phyloP scores from a whole-genome alignment of 495 filamentous ascomycete species.

The Neurospora tetraspora region DNA sequence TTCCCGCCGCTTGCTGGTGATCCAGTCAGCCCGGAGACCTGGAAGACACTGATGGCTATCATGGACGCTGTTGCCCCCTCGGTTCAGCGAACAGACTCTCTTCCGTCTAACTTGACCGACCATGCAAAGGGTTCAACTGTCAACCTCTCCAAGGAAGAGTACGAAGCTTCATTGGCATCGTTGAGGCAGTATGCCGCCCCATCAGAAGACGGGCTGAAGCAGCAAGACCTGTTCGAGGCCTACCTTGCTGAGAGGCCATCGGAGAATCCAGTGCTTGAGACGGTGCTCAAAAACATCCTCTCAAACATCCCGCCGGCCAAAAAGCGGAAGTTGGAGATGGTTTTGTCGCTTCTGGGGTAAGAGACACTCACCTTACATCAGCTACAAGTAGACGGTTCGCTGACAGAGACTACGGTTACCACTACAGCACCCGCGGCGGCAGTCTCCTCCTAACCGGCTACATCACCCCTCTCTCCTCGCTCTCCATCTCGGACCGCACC shows the following conservation, averaged over 20 bases:
- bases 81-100: conserved; percentile 1
- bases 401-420: too few species aligned
- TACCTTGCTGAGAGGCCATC: conserved; percentile 25
- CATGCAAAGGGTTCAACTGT: background rate
- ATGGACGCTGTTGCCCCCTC: conserved; percentile 13
- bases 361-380: background rate
- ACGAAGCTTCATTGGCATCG: background rate
- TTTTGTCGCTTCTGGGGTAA: conserved; percentile 25
- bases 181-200: conserved; percentile 3
- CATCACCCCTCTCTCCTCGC: conserved; percentile 49
- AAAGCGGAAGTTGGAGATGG: conserved; percentile 15
- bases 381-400: background rate
- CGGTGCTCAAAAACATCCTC: conserved; percentile 16
- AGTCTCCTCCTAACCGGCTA: conserved; percentile 59
- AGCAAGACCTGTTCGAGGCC: conserved; percentile 17
- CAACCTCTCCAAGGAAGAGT: conserved; percentile 5
- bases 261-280: conserved; percentile 17
- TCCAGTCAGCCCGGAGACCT: conserved; percentile 5
- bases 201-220: conserved; percentile 2
- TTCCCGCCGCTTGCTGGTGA: background rate
- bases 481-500: conserved; percentile 49
- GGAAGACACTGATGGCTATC: conserved; percentile 11
- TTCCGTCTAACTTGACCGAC: background rate
- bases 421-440: conserved; percentile 51
- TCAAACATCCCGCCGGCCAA: conserved; percentile 15